Base-by-base conservation (phyloP, 257 asterid genomes). In the Solanum pimpinellifolium region DNA sequence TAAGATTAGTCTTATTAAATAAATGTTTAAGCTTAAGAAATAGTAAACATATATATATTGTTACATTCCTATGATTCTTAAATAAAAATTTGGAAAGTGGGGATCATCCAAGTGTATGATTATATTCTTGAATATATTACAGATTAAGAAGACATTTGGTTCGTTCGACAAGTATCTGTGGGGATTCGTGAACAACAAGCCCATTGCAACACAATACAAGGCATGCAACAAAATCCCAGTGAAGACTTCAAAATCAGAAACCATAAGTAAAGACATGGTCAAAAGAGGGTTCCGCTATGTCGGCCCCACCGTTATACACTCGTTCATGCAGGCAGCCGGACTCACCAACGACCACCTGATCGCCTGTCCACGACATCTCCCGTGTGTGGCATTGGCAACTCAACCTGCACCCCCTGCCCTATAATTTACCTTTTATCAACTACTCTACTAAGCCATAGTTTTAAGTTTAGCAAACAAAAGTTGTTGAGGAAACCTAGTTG, bases 281-380 rank as follows among this genome's bases (percentile, higher is more conserved):
- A 89, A 88, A 84, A 93, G 96, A 70, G 98, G 98, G 0, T 93
- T 95, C 92, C 91, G 98, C 25, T 91, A 89, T 18, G 98, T 94
- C 46, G 98, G 98, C 6, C 98, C 98, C 35, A 94, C 95, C 5
- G 96, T 94, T 9, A 90, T 95, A 62, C 94, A 93, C 92, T 95
- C 98, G 42, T 94, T 95, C 93, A 94, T 95, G 98, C 98, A 95
- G 89, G 98, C 98, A 0, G 96, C 95, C 35, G 98, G 98, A 49
- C 97, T 95, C 85, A 94, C 95, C 89, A 95, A 94, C 88, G 98
- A 95, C 94, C 98, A 95, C 88, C 86, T 95, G 31, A 87, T 92
- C 91, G 91, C 94, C 75, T 95, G 98, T 88, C 95, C 94, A 13
- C 89, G 95, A 72, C 98, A 93, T 89, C 88, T 89, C 41, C 90